Evolutionary conservation across 345 rosid species (phyloP).

Genomic region (Eucalyptus sp.): DNA sequence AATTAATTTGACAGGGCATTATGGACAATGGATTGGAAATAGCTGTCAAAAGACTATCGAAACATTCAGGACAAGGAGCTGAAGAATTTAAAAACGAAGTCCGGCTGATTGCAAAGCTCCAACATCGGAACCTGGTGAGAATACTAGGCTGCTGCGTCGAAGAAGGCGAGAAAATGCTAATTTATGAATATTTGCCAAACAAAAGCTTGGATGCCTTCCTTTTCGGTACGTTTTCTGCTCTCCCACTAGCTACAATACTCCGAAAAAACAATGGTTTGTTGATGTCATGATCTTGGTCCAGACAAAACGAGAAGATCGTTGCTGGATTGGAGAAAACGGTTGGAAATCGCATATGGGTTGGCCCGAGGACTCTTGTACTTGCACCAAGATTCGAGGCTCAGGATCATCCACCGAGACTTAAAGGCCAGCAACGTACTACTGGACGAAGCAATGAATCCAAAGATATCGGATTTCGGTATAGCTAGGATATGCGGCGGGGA

Average conservation of each 20-base stretch:
- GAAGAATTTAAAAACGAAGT: slow-evolving; percentile 25
- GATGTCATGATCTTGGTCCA: not conserved
- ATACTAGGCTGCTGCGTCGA: slow-evolving; percentile 18
- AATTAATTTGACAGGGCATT: slow-evolving; percentile 3
- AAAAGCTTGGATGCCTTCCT: slow-evolving; percentile 27
- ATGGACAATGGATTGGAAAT: slow-evolving; percentile 8
- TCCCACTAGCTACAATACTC: not conserved
- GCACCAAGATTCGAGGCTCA: slow-evolving; percentile 63
- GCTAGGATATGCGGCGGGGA: slow-evolving; percentile 47
- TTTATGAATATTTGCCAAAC: slow-evolving; percentile 28
- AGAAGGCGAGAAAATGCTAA: slow-evolving; percentile 14
- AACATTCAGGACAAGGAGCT: slow-evolving; percentile 18
- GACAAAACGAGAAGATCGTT: not conserved
- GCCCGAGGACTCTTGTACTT: slow-evolving; percentile 65
- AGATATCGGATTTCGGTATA: slow-evolving; percentile 66
- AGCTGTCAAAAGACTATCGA: slow-evolving; percentile 21
- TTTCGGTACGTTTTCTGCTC: slow-evolving; percentile 1
- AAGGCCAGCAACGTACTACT: slow-evolving; percentile 55
- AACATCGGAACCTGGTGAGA: slow-evolving; percentile 20
- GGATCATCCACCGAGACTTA: slow-evolving; percentile 69
- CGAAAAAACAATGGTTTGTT: too few relatives aligned
- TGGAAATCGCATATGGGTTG: slow-evolving; percentile 40
- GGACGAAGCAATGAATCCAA: slow-evolving; percentile 37
- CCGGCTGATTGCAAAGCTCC: slow-evolving; percentile 14
- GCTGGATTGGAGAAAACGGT: slow-evolving; percentile 50